Conservation (phyloP, 228 moss, liverwort and hornwort genomes). For the Sphagnum magellanicum region DNA sequence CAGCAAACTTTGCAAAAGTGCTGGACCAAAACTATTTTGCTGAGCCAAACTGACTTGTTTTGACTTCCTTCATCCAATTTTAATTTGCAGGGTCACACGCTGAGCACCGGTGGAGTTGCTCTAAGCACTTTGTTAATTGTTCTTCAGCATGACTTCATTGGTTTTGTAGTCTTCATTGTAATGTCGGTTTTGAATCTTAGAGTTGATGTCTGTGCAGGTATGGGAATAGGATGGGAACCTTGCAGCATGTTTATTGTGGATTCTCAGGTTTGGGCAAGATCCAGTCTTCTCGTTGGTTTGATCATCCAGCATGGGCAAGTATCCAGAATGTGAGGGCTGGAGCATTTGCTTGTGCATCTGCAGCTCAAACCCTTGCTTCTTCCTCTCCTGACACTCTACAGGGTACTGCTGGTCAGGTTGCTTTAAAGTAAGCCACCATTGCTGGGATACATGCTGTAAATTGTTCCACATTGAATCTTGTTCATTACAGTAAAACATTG, state of each 20-base stretch:
- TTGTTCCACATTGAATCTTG: neutral
- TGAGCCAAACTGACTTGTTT: too few species aligned
- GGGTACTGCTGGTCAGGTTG: slow-evolving; percentile 11
- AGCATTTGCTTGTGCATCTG: neutral
- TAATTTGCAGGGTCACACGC: too few species aligned
- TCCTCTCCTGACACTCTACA: slow-evolving; percentile 18
- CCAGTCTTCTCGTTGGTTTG: neutral
- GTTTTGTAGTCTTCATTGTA: too few species aligned
- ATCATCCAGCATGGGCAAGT: neutral
- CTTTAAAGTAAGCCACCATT: slow-evolving; percentile 17
- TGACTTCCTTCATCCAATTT: too few species aligned
- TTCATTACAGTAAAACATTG: neutral
- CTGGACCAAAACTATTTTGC: too few species aligned
- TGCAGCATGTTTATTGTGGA: too few species aligned
- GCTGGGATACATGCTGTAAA: neutral
- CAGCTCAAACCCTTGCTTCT: neutral
- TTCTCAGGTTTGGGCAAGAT: neutral
- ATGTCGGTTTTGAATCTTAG: neutral
- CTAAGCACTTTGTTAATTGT: too few species aligned
- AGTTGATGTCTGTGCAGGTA: neutral
- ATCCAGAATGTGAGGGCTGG: slow-evolving; percentile 2
- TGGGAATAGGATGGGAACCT: slow-evolving; percentile 9
- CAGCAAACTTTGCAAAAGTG: too few species aligned
- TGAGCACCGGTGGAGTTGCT: too few species aligned
- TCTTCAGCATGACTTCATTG: too few species aligned